Base-by-base conservation (phyloP, 768 basidiomycete genomes). In the Leucocoprinus birnbaumii region DNA sequence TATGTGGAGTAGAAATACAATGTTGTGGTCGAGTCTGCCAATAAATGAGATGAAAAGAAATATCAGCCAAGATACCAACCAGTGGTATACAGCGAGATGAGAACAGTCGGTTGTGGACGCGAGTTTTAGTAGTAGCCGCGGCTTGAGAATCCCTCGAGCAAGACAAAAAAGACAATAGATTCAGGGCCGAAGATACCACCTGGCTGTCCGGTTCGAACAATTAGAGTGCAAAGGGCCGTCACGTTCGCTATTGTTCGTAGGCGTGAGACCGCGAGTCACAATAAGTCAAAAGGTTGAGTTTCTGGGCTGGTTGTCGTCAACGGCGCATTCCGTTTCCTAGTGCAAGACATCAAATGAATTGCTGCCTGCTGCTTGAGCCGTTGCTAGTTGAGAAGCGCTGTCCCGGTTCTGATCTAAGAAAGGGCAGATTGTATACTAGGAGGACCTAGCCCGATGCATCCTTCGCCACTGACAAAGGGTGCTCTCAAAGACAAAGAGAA, bases 121-220 rank as follows among this genome's bases (percentile, higher is more conserved):
- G 52, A 40, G 52, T 47, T 24, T 53, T 53, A 53, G 52, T 53
- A 53, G 18, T 21, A 10, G 7, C 22, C 5, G 3, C 44, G 35
- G 16, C 21, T 44, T n/a, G 21, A 25, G 35, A n/a, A 46, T 38
- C 16, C 11, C 38, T 16, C 22, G 13, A 34, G 22, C 6, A n/a
- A 22, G 45, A 24, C n/a, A 44, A 14, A 53, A 53, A 53, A 53
- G 44, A 53, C 52, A 53, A 53, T 53, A 25, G 27, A 27, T 4
- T 1, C 18, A 21, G 21, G 11, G 40, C 18, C 35, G 50, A 18
- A 18, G 48, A 14, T 10, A 16, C 21, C 42, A 19, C 26, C n/a
- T 24, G 21, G 41, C 31, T 31, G 31, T 31, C 31, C 11, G 34
- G 34, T 42, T 11, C 16, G 21, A 18, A 51, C 50, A 51, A 51